Base-by-base conservation (phyloP, 441 rosid species). In the Breynia disticha region DNA sequence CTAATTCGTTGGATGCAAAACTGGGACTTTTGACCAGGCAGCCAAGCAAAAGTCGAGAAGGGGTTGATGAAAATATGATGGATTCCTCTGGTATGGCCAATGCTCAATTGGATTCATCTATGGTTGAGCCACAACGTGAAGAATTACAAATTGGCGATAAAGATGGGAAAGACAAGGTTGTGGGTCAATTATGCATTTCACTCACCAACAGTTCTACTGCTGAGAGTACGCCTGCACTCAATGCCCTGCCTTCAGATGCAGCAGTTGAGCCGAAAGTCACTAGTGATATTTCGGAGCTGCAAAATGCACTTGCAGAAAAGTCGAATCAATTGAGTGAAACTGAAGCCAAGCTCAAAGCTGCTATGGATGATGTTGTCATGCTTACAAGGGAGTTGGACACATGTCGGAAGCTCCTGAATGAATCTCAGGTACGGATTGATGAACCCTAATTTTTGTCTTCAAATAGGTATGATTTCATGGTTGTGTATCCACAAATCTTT, bases 21-120 rank as follows among this genome's bases (percentile, higher is more conserved):
- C 56, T 78, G 48, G 75, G 77, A 28, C 76, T 59, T 58, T 69
- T 81, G 54, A 65, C 75, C 42, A 72, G 81, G 67, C 94, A 81
- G 67, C 70, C 75, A 44, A 76, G 83, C 76, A 90, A 82, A 78
- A 75, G 70, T 59, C 72, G 87, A 63, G 98, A 89, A 79, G 97
- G 83, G 48, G 78, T 69, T 68, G 94, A 87, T 78, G 95, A 85
- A 68, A 82, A 87, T 67, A 83, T 94, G 99, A 68, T 87, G 82
- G 99, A 94, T 62, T 87, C 94, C 39, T 87, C 91, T 54, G 82
- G 76, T 46, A 67, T 77, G 73, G 69, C 75, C 48, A 70, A 79
- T 72, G 67, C 76, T 50, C 90, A 68, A 24, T 65, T 93, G 72
- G 93, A 89, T 67, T 86, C 95, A 11, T 78, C 89, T 38, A 84